A percentile compares a stretch with the other conserved stretches of the same genome.
These are phyloP conservation scores for Blastocystis sp. DNA, from an alignment of 352 stramenopile genomes.

Conservation along the genomic window DNA sequence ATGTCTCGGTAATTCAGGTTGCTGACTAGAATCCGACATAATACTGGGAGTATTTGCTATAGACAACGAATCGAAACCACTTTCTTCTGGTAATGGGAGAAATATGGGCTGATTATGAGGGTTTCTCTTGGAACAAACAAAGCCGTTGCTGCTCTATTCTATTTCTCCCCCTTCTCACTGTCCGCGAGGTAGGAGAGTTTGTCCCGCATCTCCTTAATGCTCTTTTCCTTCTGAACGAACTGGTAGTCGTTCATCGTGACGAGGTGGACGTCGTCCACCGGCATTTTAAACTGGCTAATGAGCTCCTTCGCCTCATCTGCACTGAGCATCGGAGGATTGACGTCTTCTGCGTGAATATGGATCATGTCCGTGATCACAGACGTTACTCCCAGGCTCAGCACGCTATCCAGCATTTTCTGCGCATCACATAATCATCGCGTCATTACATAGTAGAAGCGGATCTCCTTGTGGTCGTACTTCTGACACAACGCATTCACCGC, in stretches of 20 bases:
- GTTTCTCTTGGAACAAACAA: background rate
- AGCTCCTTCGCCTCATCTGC: conserved; percentile 1
- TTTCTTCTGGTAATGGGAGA: too few species aligned
- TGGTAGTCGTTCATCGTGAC: conserved; percentile 62
- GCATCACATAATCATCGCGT: background rate
- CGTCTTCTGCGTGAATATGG: conserved; percentile 45
- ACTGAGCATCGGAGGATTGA: conserved; percentile 47
- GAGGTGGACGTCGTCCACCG: conserved; percentile 56
- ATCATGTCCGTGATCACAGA: conserved; percentile 67
- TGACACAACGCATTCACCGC: conserved; percentile 3
- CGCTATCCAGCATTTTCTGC: conserved; percentile 64
- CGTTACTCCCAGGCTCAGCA: conserved; percentile 47
- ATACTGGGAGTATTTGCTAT: too few species aligned
- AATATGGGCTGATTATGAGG: background rate
- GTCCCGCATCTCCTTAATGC: conserved; percentile 30
- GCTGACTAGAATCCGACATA: background rate
- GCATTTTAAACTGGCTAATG: conserved; percentile 41
- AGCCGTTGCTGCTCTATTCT: background rate
- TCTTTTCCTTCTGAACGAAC: conserved; percentile 18
- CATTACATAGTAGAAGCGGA: conserved; percentile 55
- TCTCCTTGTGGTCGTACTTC: conserved; percentile 19
- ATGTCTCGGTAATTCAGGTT: background rate
- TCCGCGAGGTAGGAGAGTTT: conserved; percentile 8
- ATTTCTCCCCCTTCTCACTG: background rate
- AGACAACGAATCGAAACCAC: too few species aligned